Base-by-base conservation (phyloP, 2,329 filamentous ascomycete genomes). In the Cladosporium sp. region DNA sequence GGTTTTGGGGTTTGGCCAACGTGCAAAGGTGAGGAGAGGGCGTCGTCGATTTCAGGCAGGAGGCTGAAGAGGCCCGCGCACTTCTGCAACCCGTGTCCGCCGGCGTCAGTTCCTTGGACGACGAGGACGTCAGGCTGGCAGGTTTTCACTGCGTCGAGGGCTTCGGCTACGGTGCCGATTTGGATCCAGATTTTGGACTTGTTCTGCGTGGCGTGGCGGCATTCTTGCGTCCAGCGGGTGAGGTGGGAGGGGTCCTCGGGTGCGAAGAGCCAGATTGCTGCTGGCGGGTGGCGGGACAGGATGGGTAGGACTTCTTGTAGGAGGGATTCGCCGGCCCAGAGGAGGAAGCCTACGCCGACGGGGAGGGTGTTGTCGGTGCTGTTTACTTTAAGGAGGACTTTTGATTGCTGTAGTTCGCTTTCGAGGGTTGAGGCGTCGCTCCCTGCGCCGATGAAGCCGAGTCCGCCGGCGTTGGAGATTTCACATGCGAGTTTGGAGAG, bases 181-280 rank as follows among this genome's bases (percentile, higher is more conserved):
- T 86, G 83, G 1, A 84, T 73, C 64, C 83, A 82, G 7, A 84
- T 73, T 52, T 73, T 72, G 13, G 56, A 78, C 22, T 51, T 61
- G 29, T 62, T 59, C 32, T 70, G 36, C 60, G 67, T 68, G 9
- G 56, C 65, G 4, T 54, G 43, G 19, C 70, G 61, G 7, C 61
- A 62, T 19, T 62, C 61, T 22, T 45, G 54, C 18, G 63, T 61
- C 68, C 63, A 72, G 38, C 44, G 64, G 19, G 45, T 49, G 48
- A 68, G 61, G 38, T 63, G 65, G 13, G 71, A 67, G 17, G 70
- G 62, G 19, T 73, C 63, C 4, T 71, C 67, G 2, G 82, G 81
- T 2, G 83, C 84, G 60, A 86, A 87, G 41, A 88, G 74, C 84
- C 84, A 88, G 7, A 84, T 72, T 0, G 81, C 83, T 2, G 76